Conservation (phyloP, 2,329 filamentous ascomycete species). For the Cladophialophora carrionii region DNA sequence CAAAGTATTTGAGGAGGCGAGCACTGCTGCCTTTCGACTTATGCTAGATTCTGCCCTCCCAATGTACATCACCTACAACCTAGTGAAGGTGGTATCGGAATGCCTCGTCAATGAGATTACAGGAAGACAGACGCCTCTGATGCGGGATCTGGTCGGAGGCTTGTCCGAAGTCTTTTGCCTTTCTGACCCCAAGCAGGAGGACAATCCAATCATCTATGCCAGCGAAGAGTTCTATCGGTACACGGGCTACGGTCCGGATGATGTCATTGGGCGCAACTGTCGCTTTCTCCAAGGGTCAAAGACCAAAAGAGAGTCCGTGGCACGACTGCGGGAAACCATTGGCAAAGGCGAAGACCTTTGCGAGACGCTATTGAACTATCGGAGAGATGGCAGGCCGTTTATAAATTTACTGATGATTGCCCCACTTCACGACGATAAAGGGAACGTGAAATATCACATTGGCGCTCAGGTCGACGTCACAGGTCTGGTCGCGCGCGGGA, state of each 20-base stretch:
- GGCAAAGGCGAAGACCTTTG: constrained; percentile 47
- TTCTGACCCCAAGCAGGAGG: constrained; percentile 48
- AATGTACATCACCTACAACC: constrained; percentile 48
- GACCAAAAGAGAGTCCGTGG: constrained; percentile 43
- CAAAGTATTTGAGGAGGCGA: constrained; percentile 44
- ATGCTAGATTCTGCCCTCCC: constrained; percentile 50
- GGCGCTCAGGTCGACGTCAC: constrained; percentile 43
- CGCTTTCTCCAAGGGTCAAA: constrained; percentile 51
- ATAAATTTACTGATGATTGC: constrained; percentile 43
- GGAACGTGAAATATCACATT: constrained; percentile 42
- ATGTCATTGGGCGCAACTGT: constrained; percentile 51
- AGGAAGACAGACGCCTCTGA: constrained; percentile 46
- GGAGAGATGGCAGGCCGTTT: constrained; percentile 42
- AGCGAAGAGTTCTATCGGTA: constrained; percentile 52
- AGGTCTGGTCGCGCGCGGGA: constrained; percentile 39
- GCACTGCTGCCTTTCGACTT: constrained; percentile 42
- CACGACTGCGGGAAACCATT: constrained; percentile 45
- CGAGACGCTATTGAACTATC: constrained; percentile 52
- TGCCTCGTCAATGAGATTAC: constrained; percentile 51
- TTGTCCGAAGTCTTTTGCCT: constrained; percentile 53
- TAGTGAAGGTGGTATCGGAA: constrained; percentile 48
- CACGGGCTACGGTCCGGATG: constrained; percentile 49
- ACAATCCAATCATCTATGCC: constrained; percentile 53
- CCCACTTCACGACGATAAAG: constrained; percentile 42
- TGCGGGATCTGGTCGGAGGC: constrained; percentile 48